phyloP scores from a whole-genome alignment of 768 basidiomycete genomes.

The Tricholoma bakamatsutake region DNA sequence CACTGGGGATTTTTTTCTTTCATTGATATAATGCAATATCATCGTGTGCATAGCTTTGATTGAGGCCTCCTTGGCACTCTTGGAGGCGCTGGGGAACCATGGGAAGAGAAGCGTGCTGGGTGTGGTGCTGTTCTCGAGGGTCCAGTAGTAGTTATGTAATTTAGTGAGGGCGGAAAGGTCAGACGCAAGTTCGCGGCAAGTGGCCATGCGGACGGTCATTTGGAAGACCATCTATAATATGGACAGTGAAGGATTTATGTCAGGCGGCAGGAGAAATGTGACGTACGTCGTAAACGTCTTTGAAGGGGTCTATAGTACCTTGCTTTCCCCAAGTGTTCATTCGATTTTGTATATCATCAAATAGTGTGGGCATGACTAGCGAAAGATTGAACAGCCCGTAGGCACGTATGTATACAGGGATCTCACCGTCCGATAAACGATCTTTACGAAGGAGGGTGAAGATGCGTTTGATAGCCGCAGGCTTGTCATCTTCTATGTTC shows the following conservation, averaged over 20 bases:
- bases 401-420: background rate
- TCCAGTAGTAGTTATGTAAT: conserved; percentile 16
- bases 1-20: conserved; percentile 17
- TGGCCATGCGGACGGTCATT: conserved; percentile 24
- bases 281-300: conserved; percentile 20
- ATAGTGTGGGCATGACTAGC: background rate
- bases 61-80: conserved; percentile 23
- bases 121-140: conserved; percentile 27
- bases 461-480: background rate
- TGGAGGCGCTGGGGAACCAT: conserved; percentile 27
- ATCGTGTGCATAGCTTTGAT: conserved; percentile 23
- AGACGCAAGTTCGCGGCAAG: conserved; percentile 22
- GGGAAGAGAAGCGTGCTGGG: conserved; percentile 27
- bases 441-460: background rate
- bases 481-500: too few species aligned
- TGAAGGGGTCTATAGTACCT: conserved; percentile 21
- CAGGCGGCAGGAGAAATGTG: background rate
- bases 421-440: background rate
- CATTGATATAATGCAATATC: conserved; percentile 20
- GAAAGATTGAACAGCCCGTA: background rate
- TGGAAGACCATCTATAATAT: conserved; percentile 21
- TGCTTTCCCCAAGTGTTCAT: conserved; percentile 18
- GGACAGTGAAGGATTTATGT: background rate
- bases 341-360: conserved; percentile 18
- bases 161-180: conserved; percentile 12